These are phyloP conservation scores for Leishmania turanica DNA, from an alignment of 208 protist genomes.

Conservation along the genomic window DNA sequence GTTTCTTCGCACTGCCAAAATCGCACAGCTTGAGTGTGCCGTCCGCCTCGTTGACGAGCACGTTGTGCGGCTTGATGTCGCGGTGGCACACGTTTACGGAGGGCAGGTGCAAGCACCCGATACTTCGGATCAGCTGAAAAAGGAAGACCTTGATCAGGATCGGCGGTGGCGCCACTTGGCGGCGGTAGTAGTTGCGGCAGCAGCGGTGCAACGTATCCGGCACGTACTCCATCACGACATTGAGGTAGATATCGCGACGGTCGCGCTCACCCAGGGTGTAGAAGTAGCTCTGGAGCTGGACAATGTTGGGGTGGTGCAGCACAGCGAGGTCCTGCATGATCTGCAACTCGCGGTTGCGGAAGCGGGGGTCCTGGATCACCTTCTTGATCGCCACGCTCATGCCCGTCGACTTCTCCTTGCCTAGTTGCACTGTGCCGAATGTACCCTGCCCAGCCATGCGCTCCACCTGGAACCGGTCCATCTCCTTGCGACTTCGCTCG, in stretches of 20 bases:
- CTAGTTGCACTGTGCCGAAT: conserved; percentile 97
- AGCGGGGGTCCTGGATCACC: conserved; percentile 97
- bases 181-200: conserved; percentile 94
- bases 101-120: conserved; percentile 96
- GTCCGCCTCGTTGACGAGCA: conserved; percentile 98
- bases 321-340: conserved; percentile 90
- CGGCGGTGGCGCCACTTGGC: conserved; percentile 67
- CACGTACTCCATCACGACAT: conserved; percentile 99
- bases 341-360: conserved; percentile 97
- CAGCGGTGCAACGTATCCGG: conserved; percentile 98
- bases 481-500: conserved; percentile 72
- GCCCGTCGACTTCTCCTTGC: conserved; percentile 72
- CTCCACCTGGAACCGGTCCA: conserved; percentile 90
- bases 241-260: conserved; percentile 98
- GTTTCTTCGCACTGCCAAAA: conserved; percentile 99
- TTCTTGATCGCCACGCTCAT: conserved; percentile 85
- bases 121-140: conserved; percentile 89
- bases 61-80: conserved; percentile 99
- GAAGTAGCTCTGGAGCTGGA: conserved; percentile 96
- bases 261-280: conserved; percentile 94
- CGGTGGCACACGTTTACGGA: conserved; percentile 95
- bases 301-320: conserved; percentile 95
- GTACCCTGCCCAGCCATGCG: conserved; percentile 96
- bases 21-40: conserved; percentile 97
- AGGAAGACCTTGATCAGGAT: conserved; percentile 87